Base-by-base conservation (phyloP, 805 yeast species). In the Teunomyces tritomae region DNA sequence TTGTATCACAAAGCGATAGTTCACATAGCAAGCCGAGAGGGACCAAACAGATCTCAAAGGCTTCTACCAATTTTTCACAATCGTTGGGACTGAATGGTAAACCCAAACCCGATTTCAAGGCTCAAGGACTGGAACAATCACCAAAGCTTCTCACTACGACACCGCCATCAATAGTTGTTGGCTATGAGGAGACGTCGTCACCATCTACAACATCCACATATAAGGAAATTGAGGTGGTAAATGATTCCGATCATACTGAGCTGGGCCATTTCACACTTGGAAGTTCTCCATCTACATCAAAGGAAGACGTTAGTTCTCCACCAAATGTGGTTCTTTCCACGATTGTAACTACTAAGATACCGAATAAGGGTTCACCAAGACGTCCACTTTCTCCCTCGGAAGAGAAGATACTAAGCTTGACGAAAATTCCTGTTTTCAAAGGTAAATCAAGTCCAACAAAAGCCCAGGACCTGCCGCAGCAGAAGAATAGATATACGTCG, bases 381-480 rank as follows among this genome's bases (percentile, higher is more conserved):
- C 44, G 60, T 20, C 51, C 53, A 4, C 47, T 59, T 43, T 54
- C 64, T 13, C 57, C 65, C 3, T 55, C 57, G n/a, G 66, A 62
- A 47, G 57, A 57, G 48, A 58, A 51, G 45, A 49, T 62, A 8
- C 53, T 63, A 48, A 54, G 49, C 29, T 49, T 54, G 44, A 63
- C 68, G 10, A 53, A 48, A 44, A 63, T 63, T n/a, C 68, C 68
- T 10, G 52, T 54, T 4, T 63, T 50, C 54, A 60, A 50, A 37
- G 34, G 27, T 3, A 37, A 24, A 24, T n/a, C 27, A 8, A n/a
- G 14, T 11, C 16, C n/a, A 11, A 6, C 20, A 8, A 37, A 37
- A n/a, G 7, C 10, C 8, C 27, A 37, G 11, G 29, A 11, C 14
- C 13, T 5, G 10, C 11, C 11, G n/a, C 27, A 17, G 6, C 27